Base-by-base conservation (phyloP, 768 basidiomycete species). In the Pleurotus sapidus region DNA sequence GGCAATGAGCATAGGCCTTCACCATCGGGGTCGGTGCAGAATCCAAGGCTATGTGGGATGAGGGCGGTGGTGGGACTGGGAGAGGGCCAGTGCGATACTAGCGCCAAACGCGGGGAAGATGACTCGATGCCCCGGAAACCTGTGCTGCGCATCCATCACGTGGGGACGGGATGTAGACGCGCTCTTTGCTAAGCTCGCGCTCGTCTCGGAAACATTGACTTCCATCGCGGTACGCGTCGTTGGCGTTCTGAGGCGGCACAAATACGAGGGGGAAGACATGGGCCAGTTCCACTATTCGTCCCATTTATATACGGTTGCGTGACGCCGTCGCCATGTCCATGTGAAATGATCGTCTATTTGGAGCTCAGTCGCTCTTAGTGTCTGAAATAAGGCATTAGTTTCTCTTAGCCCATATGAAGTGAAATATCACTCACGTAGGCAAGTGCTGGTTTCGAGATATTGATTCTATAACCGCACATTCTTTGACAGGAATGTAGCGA, bases 311-410 rank as follows among this genome's bases (percentile, higher is more conserved):
- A 45, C 9, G n/a, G n/a, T 23, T 23, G n/a, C n/a, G 20, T 45
- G 42, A 23, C 30, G 24, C 24, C 6, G 48, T 17, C 5, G 30
- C 49, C 2, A 72, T 64, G 66, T 69, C 61, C 59, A 27, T 62
- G 62, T 56, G 49, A 49, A 45, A 64, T 54, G 61, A 43, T 50
- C 57, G 65, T 67, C 63, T 70, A 68, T 65, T 57, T 55, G 46
- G 55, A 5, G 39, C 15, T 34, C 30, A 34, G 30, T 34, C 30
- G 30, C 30, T 9, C 30, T 34, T 34, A 34, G 30, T 34, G 8
- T 8, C 30, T 34, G 30, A 34, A 34, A 34, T 34, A 34, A 7
- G 30, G 30, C 4, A 9, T 34, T 11, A 34, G 8, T 34, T 34
- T 34, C 30, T 34, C 30, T 34, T 34, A 11, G 30, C 30, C 30